Evolutionary conservation across 23 red algal species (phyloP).

Genomic region (Cyanidiococcus yangmingshanensis): DNA sequence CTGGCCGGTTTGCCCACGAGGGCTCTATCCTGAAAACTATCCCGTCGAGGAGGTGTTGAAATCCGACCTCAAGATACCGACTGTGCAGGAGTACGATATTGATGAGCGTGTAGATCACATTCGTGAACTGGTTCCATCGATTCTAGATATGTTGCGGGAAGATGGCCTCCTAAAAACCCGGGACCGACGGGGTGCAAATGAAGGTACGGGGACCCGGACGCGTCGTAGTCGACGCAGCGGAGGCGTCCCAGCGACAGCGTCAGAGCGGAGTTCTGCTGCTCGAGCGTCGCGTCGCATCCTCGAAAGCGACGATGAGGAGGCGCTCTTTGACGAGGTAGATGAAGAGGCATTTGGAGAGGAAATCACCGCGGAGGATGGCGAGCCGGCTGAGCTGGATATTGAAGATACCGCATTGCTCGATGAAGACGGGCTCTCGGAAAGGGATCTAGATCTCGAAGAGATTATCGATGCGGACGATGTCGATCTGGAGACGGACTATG

Average conservation of each 20-base stretch:
- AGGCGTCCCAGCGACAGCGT: not conserved
- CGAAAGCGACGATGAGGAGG: not conserved
- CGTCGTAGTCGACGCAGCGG: not conserved
- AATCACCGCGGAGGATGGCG: not conserved
- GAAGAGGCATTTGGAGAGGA: not conserved
- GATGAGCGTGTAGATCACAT: not conserved
- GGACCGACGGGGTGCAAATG: not conserved
- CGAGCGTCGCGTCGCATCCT: not conserved
- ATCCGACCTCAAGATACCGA: not conserved
- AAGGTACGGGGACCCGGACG: not conserved
- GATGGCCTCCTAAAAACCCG: not conserved
- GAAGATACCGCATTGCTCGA: not conserved
- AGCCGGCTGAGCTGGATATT: not conserved
- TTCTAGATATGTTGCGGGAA: not conserved
- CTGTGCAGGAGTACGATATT: not conserved
- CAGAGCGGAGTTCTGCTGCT: not conserved
- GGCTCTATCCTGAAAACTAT: not conserved
- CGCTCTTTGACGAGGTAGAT: not conserved
- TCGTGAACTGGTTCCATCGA: not conserved
- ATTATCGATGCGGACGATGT: not conserved
- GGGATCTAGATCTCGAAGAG: slow-evolving; percentile 2
- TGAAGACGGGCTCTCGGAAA: not conserved
- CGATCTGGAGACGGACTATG: not conserved
- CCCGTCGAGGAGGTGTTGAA: not conserved
- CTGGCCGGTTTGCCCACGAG: slow-evolving; percentile 6